Conservation (phyloP, 2,329 filamentous ascomycete genomes). For the Alternaria triticimaculans region DNA sequence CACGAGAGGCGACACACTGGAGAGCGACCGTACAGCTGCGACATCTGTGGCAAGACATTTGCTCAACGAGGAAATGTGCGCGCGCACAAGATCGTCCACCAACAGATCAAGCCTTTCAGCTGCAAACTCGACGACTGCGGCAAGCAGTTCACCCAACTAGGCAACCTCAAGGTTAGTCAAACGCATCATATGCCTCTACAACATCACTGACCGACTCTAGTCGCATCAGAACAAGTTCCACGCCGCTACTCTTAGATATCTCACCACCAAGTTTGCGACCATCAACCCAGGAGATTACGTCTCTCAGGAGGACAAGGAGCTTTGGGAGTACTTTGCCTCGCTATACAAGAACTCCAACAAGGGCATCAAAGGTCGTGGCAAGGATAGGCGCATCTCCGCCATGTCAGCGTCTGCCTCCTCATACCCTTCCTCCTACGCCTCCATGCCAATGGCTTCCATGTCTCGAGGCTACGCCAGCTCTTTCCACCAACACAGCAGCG, state of each 20-base stretch:
- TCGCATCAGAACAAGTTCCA: conserved; percentile 97
- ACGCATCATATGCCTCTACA: no score
- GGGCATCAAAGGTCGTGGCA: conserved; percentile 94
- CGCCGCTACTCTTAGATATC: conserved; percentile 69
- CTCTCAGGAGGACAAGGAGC: conserved; percentile 72
- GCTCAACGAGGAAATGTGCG: conserved; percentile 85
- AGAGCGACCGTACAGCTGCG: conserved; percentile 82
- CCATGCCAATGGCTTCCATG: conserved; percentile 26
- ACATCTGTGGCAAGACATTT: conserved; percentile 80
- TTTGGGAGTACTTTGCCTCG: conserved; percentile 82
- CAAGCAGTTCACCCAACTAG: conserved; percentile 87
- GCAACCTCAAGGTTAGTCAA: conserved; percentile 79
- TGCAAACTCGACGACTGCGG: conserved; percentile 84
- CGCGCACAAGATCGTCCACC: conserved; percentile 82
- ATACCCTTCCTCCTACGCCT: conserved; percentile 34
- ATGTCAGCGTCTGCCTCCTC: conserved; percentile 34
- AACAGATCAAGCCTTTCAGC: conserved; percentile 76
- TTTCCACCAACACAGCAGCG: conserved; percentile 38
- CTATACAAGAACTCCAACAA: conserved; percentile 99
- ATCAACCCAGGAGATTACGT: conserved; percentile 68
- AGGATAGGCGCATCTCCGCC: conserved; percentile 71
- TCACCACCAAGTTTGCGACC: conserved; percentile 74
- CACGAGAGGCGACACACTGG: conserved; percentile 88
- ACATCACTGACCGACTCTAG: conserved; percentile 51
- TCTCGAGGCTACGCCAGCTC: conserved; percentile 30